These are phyloP conservation scores for Cytospora schulzeri DNA, from an alignment of 2,329 filamentous ascomycete genomes.

Conservation along the genomic window DNA sequence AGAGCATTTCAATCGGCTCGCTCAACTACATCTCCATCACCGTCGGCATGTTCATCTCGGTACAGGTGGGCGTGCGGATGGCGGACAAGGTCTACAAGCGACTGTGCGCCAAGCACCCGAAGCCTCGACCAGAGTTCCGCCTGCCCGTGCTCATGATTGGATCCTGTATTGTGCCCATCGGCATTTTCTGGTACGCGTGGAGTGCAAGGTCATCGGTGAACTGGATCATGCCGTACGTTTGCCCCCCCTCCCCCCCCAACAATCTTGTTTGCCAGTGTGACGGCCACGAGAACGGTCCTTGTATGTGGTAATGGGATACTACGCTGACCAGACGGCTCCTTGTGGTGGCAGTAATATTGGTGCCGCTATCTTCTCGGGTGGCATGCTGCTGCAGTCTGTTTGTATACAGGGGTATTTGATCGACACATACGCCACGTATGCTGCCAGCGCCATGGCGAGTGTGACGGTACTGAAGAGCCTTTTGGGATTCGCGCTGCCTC, in stretches of 20 bases:
- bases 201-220: conserved; percentile 46
- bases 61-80: conserved; percentile 40
- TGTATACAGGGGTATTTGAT: too few species aligned
- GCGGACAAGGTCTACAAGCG: conserved; percentile 45
- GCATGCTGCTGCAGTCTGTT: too few species aligned
- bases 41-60: conserved; percentile 39
- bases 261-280: too few species aligned
- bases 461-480: conserved; percentile 48
- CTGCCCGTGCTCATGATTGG: conserved; percentile 57
- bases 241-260: too few species aligned
- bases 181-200: conserved; percentile 50
- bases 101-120: too few species aligned
- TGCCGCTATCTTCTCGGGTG: conserved; percentile 45
- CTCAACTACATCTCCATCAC: conserved; percentile 43
- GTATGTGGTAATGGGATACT: too few species aligned
- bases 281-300: too few species aligned
- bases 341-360: too few species aligned
- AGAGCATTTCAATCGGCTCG: conserved; percentile 37
- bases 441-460: conserved; percentile 48
- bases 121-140: conserved; percentile 45
- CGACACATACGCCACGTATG: conserved; percentile 48
- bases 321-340: too few species aligned
- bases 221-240: conserved; percentile 52
- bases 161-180: conserved; percentile 44
- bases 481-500: conserved; percentile 52